A percentile compares a stretch with the other conserved stretches of the same genome.
These are phyloP conservation scores for Wickerhamiella infanticola DNA, from an alignment of 1,139 yeast genomes.

Conservation along the genomic window DNA sequence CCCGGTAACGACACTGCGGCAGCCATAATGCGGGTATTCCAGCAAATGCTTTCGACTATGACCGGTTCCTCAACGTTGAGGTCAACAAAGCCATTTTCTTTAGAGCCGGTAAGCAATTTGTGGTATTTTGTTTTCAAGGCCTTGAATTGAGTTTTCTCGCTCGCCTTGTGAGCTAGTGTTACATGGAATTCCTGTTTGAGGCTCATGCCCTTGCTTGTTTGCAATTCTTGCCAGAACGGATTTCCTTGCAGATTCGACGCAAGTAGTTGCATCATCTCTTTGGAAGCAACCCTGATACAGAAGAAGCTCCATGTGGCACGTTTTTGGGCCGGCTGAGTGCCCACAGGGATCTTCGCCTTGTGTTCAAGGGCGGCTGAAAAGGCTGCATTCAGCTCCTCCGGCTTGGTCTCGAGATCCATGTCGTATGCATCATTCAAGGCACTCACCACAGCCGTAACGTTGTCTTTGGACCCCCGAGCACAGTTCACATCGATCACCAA, in stretches of 20 bases:
- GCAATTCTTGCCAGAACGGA: slow-evolving; percentile 22
- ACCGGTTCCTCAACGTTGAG: slow-evolving; percentile 18
- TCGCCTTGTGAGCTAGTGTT: slow-evolving; percentile 47
- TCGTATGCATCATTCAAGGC: slow-evolving; percentile 4
- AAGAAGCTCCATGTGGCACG: slow-evolving; percentile 9
- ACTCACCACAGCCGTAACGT: slow-evolving; percentile 30
- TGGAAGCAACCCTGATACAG: slow-evolving; percentile 9
- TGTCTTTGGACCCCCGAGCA: slow-evolving; percentile 36
- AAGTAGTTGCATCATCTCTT: slow-evolving; percentile 11
- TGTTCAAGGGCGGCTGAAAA: slow-evolving; percentile 32
- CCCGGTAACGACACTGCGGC: slow-evolving; percentile 34
- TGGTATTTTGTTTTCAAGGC: slow-evolving; percentile 15
- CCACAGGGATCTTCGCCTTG: slow-evolving; percentile 32
- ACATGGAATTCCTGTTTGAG: slow-evolving; percentile 56
- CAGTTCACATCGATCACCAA: slow-evolving; percentile 42
- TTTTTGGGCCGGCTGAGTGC: slow-evolving; percentile 12
- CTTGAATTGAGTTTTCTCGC: slow-evolving; percentile 22
- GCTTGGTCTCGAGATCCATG: slow-evolving; percentile 16
- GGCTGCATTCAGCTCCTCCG: slow-evolving; percentile 26
- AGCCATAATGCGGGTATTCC: slow-evolving; percentile 42
- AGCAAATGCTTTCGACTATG: slow-evolving; percentile 31
- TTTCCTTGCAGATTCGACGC: slow-evolving; percentile 13
- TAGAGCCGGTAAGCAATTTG: slow-evolving; percentile 19
- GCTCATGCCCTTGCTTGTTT: slow-evolving; percentile 19
- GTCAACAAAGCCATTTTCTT: slow-evolving; percentile 6